Conservation (phyloP, 2,329 filamentous ascomycete genomes). For the Ophiostoma ulmi region DNA sequence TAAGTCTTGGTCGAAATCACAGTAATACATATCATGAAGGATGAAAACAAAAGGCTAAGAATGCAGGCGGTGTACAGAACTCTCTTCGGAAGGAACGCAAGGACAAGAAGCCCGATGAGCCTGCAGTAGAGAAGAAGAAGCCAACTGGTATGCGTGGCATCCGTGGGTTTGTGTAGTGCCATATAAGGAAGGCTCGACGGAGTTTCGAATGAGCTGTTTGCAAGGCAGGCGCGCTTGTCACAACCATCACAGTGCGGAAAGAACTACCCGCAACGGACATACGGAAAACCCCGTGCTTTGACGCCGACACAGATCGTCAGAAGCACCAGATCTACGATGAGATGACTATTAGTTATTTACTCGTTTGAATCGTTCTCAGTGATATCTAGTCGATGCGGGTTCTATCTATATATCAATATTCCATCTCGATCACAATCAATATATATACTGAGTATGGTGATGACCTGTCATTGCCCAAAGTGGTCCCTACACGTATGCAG, state of each 20-base stretch:
- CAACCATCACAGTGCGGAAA: not conserved
- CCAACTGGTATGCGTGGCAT: conserved; percentile 37
- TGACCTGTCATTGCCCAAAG: conserved; percentile 6
- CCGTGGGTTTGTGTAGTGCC: conserved; percentile 34
- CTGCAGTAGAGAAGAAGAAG: conserved; percentile 42
- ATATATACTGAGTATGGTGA: not conserved
- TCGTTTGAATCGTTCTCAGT: not conserved
- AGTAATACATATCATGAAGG: no score
- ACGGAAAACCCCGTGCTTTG: not conserved
- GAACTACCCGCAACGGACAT: not conserved
- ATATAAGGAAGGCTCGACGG: not conserved
- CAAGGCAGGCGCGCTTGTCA: not conserved
- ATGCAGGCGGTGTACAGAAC: conserved; percentile 45
- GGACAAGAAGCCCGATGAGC: conserved; percentile 45
- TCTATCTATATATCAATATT: not conserved
- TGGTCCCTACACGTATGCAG: not conserved
- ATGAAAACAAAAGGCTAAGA: not conserved
- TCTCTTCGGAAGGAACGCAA: conserved; percentile 47
- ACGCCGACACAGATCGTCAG: conserved; percentile 5
- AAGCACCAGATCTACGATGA: conserved; percentile 5
- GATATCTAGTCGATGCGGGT: no score
- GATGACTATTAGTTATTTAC: not conserved
- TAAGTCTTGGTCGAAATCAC: conserved; percentile 36
- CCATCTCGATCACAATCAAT: not conserved
- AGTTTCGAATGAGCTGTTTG: not conserved